These are phyloP conservation scores for Penicillium sp. DNA, from an alignment of 2,329 filamentous ascomycete species.

Conservation along the genomic window DNA sequence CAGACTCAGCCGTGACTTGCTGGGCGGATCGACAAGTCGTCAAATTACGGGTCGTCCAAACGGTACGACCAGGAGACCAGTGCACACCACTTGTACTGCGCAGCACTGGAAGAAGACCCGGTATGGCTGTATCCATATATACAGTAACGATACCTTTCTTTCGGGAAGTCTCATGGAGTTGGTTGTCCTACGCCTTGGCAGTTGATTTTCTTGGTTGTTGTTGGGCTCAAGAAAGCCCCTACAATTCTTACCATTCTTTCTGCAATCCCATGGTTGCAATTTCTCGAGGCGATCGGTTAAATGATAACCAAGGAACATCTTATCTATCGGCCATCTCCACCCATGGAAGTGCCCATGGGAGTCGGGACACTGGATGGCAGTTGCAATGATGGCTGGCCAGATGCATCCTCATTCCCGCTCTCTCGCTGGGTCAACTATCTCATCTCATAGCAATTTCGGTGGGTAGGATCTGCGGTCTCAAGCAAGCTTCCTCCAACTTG, in stretches of 20 bases:
- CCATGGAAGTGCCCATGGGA: neutral
- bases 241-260: neutral
- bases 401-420: neutral
- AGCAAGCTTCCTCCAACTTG: constrained; percentile 13
- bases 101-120: neutral
- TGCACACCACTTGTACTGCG: too few relatives aligned
- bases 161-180: neutral
- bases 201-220: neutral
- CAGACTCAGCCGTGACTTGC: constrained; percentile 8
- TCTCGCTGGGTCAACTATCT: neutral
- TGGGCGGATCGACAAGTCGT: constrained; percentile 3
- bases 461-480: constrained; percentile 21
- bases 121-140: neutral
- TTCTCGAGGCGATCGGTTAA: neutral
- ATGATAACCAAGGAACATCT: neutral
- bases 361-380: neutral
- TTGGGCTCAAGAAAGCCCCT: neutral
- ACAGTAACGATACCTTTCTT: neutral
- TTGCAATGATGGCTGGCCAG: neutral
- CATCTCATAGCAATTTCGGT: constrained; percentile 5
- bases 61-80: neutral
- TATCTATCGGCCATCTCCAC: neutral
- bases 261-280: neutral
- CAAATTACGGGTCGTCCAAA: constrained; percentile 11
- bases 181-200: neutral